These are phyloP conservation scores for Panus rudis DNA, from an alignment of 768 basidiomycete genomes.

Conservation along the genomic window DNA sequence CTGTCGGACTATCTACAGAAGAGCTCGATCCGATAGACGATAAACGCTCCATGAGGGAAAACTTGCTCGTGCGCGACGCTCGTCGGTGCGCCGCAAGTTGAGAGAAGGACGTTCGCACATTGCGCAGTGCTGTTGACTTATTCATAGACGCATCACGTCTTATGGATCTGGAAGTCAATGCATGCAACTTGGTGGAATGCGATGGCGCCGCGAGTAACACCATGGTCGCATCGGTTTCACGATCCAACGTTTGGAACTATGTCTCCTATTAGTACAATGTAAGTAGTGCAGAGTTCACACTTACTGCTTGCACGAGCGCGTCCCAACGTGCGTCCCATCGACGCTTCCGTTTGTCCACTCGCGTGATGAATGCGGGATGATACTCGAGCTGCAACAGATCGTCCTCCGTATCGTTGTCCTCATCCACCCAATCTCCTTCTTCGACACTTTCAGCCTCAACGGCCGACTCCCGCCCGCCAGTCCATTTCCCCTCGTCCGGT, in stretches of 20 bases:
- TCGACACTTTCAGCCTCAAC: conserved; percentile 31
- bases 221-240: conserved; percentile 76
- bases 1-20: conserved; percentile 49
- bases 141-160: conserved; percentile 45
- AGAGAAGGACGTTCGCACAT: conserved; percentile 51
- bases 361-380: conserved; percentile 63
- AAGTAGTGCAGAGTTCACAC: conserved; percentile 15
- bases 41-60: conserved; percentile 41
- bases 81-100: conserved; percentile 51
- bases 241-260: conserved; percentile 72
- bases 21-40: conserved; percentile 30
- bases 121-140: conserved; percentile 42
- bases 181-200: conserved; percentile 59
- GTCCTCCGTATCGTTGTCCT: conserved; percentile 61
- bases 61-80: conserved; percentile 33
- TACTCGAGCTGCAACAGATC: conserved; percentile 72
- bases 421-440: conserved; percentile 60
- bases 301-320: conserved; percentile 61
- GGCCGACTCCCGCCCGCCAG: conserved; percentile 14
- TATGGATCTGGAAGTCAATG: conserved; percentile 61
- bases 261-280: background rate
- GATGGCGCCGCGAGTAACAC: conserved; percentile 69
- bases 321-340: conserved; percentile 78
- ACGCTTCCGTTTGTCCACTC: conserved; percentile 58
- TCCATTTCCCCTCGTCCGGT: too few relatives aligned